Evolutionary conservation across 2,329 filamentous ascomycete species (phyloP).

Genomic region (Talaromyces sp.): DNA sequence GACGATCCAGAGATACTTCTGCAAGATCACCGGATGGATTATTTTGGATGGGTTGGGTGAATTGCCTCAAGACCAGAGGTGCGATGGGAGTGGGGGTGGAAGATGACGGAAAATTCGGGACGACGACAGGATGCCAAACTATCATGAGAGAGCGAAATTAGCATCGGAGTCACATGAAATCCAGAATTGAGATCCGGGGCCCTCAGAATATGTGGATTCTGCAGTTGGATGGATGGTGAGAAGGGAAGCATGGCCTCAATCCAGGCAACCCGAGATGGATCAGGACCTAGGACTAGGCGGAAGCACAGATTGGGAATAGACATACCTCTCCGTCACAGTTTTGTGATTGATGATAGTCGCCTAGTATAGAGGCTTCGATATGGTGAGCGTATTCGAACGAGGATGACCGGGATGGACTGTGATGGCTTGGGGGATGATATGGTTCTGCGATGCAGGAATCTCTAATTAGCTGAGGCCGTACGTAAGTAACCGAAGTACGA

Average conservation of each 20-base stretch:
- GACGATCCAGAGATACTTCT: background rate
- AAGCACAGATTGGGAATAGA: slow-evolving; percentile 34
- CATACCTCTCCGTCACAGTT: slow-evolving; percentile 35
- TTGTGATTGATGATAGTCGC: slow-evolving; percentile 32
- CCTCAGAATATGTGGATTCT: background rate
- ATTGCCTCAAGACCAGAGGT: slow-evolving; percentile 19
- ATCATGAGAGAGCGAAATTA: background rate
- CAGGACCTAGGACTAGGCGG: slow-evolving; percentile 28
- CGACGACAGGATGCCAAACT: slow-evolving; percentile 12
- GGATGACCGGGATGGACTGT: slow-evolving; percentile 27
- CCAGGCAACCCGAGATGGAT: slow-evolving; percentile 6
- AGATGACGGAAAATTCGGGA: slow-evolving; percentile 32
- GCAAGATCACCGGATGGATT: slow-evolving; percentile 19
- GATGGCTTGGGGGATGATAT: slow-evolving; percentile 38
- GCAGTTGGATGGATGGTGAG: background rate
- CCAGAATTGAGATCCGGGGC: background rate
- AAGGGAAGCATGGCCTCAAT: slow-evolving; percentile 1
- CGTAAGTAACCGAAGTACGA: slow-evolving; percentile 8
- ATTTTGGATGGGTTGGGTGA: slow-evolving; percentile 31
- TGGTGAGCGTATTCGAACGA: slow-evolving; percentile 25
- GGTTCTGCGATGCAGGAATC: slow-evolving; percentile 28
- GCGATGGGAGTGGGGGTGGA: slow-evolving; percentile 34
- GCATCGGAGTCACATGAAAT: background rate
- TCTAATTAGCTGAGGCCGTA: slow-evolving; percentile 31
- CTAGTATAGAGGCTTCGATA: slow-evolving; percentile 23